These are phyloP conservation scores for Nelumbo lutea DNA, from an alignment of 164 flowering plant species.

Conservation along the genomic window DNA sequence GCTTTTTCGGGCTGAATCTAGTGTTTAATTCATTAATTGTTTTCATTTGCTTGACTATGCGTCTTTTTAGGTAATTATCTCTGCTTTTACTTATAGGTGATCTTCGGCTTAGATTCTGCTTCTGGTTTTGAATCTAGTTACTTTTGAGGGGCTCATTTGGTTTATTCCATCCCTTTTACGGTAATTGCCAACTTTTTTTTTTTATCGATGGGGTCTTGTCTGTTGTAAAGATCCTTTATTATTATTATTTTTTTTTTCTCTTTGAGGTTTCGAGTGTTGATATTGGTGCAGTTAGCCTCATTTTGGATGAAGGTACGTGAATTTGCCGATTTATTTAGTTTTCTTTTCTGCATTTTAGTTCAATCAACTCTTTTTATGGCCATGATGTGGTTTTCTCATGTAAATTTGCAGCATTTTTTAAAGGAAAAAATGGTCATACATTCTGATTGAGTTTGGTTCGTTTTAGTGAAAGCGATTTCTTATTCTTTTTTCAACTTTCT, in stretches of 20 bases:
- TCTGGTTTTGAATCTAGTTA: constrained; percentile 4
- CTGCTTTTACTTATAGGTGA: not conserved
- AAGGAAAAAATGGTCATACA: no score
- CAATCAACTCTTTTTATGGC: not conserved
- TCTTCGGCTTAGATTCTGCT: constrained; percentile 7
- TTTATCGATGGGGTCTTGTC: not conserved
- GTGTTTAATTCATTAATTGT: not conserved
- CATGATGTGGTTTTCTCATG: not conserved
- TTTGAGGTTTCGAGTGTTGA: not conserved
- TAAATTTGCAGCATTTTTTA: not conserved
- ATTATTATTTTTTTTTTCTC: no score
- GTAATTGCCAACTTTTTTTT: no score
- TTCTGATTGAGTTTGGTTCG: no score
- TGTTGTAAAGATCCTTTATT: not conserved
- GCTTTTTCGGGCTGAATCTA: constrained; percentile 4
- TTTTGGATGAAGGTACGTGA: not conserved
- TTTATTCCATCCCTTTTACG: not conserved
- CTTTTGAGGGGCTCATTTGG: not conserved
- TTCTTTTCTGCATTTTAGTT: not conserved
- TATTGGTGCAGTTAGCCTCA: not conserved
- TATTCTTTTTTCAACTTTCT: no score
- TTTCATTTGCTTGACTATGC: not conserved
- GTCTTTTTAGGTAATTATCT: not conserved
- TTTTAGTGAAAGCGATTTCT: no score
- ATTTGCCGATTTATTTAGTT: not conserved